Conservation (phyloP, 768 basidiomycete species). For the Mycena pura region DNA sequence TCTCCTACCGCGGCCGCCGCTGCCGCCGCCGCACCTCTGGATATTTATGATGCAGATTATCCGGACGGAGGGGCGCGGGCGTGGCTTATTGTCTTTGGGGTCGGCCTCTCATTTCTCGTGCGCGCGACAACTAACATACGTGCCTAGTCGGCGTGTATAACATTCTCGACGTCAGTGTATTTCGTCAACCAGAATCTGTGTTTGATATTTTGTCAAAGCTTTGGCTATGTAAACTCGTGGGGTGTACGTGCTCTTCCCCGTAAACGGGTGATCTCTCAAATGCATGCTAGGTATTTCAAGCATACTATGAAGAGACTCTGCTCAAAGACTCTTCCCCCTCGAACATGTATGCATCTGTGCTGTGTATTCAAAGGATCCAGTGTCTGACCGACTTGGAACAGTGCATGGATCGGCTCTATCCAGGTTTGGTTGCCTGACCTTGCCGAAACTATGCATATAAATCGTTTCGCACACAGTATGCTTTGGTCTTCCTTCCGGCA, state of each 20-base stretch:
- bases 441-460: background rate
- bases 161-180: conserved; percentile 24
- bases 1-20: too few relatives aligned
- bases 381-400: conserved; percentile 30
- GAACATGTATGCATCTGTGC: conserved; percentile 57
- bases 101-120: background rate
- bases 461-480: conserved; percentile 51
- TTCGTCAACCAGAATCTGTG: background rate
- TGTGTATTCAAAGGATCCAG: background rate
- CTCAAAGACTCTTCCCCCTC: conserved; percentile 62
- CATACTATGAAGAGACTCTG: conserved; percentile 67
- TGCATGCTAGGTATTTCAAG: conserved; percentile 68
- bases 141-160: conserved; percentile 11
- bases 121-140: background rate
- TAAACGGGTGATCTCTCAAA: background rate
- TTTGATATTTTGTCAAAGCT: conserved; percentile 13
- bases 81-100: conserved; percentile 23
- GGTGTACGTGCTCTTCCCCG: conserved; percentile 1
- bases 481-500: conserved; percentile 69
- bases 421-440: conserved; percentile 49
- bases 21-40: background rate
- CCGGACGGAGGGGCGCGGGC: conserved; percentile 22
- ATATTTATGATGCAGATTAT: conserved; percentile 18
- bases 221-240: conserved; percentile 26
- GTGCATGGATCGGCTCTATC: conserved; percentile 83